These are phyloP conservation scores for Thelephora ganbajun DNA, from an alignment of 768 basidiomycete genomes.

Conservation along the genomic window DNA sequence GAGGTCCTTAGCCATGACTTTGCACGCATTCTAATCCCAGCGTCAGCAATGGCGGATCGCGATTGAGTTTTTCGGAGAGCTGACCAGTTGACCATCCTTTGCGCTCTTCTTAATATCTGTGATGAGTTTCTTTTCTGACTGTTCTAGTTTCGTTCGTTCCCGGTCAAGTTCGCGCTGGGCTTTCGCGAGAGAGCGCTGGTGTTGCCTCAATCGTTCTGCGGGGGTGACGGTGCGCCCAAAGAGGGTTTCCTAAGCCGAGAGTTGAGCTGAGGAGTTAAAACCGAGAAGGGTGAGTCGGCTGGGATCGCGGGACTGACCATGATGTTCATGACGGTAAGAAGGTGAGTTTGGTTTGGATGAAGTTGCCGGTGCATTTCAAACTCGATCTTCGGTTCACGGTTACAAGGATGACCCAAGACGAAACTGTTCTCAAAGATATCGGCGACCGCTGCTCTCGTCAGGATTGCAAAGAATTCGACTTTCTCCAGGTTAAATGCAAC, in stretches of 20 bases:
- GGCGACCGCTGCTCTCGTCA: constrained; percentile 53
- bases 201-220: constrained; percentile 91
- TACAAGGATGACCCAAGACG: constrained; percentile 6
- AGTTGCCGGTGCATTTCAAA: not conserved
- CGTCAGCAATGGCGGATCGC: constrained; percentile 1
- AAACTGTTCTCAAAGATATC: constrained; percentile 32
- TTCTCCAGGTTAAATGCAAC: constrained; percentile 59
- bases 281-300: too few relatives aligned
- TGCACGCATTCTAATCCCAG: constrained; percentile 76
- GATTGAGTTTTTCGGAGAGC: constrained; percentile 12
- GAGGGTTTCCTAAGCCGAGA: constrained; percentile 64
- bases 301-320: constrained; percentile 34
- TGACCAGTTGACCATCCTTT: constrained; percentile 86
- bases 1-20: constrained; percentile 98
- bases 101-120: constrained; percentile 94
- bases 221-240: constrained; percentile 93
- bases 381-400: not conserved
- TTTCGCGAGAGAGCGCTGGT: constrained; percentile 90
- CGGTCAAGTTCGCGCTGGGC: constrained; percentile 97
- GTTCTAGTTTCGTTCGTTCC: constrained; percentile 87
- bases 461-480: constrained; percentile 52
- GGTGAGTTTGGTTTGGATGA: not conserved
- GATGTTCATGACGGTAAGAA: constrained; percentile 52
- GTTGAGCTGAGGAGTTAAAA: constrained; percentile 3
- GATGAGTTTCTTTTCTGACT: constrained; percentile 93